Conservation (phyloP, 331 rosid species). For the Cydonia oblonga region DNA sequence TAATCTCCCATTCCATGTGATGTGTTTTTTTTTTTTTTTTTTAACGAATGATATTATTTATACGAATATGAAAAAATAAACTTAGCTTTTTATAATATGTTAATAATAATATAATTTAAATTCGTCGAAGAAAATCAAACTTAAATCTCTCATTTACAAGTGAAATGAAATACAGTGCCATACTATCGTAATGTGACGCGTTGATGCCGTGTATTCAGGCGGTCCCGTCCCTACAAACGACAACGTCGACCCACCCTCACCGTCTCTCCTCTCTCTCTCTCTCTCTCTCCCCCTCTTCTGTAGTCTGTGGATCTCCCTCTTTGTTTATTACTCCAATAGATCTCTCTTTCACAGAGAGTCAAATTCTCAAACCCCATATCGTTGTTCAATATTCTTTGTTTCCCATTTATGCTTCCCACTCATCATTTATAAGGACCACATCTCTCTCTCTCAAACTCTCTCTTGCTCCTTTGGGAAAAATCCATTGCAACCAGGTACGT, state of each 20-base stretch:
- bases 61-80: rapidly evolving
- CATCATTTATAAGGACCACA: background rate
- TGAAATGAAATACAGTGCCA: too few species aligned
- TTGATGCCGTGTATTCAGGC: background rate
- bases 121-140: too few species aligned
- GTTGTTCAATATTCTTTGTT: background rate
- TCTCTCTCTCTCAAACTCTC: background rate
- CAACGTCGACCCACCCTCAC: background rate
- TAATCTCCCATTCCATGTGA: background rate
- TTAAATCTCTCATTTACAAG: too few species aligned
- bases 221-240: background rate
- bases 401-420: background rate
- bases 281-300: background rate
- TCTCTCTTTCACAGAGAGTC: background rate
- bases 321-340: background rate
- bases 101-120: too few species aligned
- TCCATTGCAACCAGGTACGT: slow-evolving; percentile 6
- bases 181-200: background rate
- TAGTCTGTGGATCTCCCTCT: background rate
- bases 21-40: background rate
- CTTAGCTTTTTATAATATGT: rapidly evolving
- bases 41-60: too few species aligned
- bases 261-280: background rate
- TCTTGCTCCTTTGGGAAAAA: background rate
- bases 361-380: background rate